A percentile compares a stretch with the other conserved stretches of the same genome.
phyloP scores from a whole-genome alignment of 179 eudicot species.

The Spergularia azorica region DNA sequence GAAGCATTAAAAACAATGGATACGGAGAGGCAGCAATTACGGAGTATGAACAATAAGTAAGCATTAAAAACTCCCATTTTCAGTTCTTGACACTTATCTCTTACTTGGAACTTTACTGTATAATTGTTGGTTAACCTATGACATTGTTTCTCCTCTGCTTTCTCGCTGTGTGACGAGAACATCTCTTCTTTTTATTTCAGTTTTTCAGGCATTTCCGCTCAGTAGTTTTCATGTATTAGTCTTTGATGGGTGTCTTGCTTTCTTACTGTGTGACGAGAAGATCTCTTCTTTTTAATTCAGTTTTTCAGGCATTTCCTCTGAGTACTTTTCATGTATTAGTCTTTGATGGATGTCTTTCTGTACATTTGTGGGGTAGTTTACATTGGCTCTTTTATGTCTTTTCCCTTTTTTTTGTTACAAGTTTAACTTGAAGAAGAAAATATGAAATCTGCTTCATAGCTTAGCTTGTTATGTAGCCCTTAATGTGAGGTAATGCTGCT shows the following conservation, averaged over 20 bases:
- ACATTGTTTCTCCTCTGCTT: constrained; percentile 5
- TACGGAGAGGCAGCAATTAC: constrained; percentile 82
- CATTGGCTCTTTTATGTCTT: too few species aligned
- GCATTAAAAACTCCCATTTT: background rate
- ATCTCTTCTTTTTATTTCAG: background rate
- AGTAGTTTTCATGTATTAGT: background rate
- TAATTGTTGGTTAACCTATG: background rate
- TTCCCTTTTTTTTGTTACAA: background rate
- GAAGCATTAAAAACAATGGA: constrained; percentile 95
- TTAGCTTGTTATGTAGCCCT: background rate
- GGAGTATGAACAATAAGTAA: constrained; percentile 95
- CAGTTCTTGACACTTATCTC: constrained; percentile 18
- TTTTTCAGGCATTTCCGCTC: background rate
- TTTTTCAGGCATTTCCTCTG: too few species aligned
- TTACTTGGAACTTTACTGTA: background rate
- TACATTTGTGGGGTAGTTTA: background rate
- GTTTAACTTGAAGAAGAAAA: too few species aligned
- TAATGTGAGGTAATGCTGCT: constrained; percentile 21
- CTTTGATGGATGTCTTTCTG: background rate
- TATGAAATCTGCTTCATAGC: background rate
- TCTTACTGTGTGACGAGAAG: too few species aligned
- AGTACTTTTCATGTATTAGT: too few species aligned
- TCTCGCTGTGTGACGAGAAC: background rate
- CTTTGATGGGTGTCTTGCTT: too few species aligned
- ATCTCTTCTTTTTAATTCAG: too few species aligned